phyloP scores from a whole-genome alignment of 1,284 basidiomycete genomes.

The Apiotrichum gamsii region DNA sequence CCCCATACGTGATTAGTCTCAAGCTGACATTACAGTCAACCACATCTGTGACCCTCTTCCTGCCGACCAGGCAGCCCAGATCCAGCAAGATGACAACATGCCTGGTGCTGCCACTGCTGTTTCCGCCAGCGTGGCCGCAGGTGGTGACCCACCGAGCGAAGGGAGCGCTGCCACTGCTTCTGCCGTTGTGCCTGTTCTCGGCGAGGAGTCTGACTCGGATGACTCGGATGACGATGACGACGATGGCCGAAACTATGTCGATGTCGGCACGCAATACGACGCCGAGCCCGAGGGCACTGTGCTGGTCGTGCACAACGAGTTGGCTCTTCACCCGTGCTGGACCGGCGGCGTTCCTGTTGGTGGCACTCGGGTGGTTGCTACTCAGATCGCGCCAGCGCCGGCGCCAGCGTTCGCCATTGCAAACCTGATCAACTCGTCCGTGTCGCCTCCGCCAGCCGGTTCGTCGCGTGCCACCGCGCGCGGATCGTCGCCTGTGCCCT shows the following conservation, averaged over 20 bases:
- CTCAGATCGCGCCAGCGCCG: too few species aligned
- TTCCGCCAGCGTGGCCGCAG: too few species aligned
- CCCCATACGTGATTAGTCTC: rapidly evolving
- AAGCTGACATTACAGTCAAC: conserved; percentile 13
- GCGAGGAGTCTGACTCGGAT: background rate
- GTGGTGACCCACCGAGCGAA: background rate
- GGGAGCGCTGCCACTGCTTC: background rate
- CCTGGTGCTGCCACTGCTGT: background rate
- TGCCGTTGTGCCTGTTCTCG: background rate
- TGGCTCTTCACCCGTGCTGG: background rate
- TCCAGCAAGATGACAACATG: conserved; percentile 18
- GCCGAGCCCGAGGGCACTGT: background rate
- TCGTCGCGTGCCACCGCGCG: background rate
- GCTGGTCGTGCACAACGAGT: background rate
- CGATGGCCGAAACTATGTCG: background rate
- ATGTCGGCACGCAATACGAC: conserved; percentile 10
- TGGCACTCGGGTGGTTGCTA: too few species aligned
- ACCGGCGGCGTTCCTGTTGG: too few species aligned
- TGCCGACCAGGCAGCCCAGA: conserved; percentile 6
- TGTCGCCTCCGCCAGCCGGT: background rate
- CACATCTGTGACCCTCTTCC: conserved; percentile 21
- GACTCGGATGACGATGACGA: conserved; percentile 7
- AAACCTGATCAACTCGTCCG: background rate
- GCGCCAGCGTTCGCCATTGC: background rate
- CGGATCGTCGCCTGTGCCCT: background rate